Conservation (phyloP, 192 early-diverging fungal genomes). For the Umbelopsis sp. region DNA sequence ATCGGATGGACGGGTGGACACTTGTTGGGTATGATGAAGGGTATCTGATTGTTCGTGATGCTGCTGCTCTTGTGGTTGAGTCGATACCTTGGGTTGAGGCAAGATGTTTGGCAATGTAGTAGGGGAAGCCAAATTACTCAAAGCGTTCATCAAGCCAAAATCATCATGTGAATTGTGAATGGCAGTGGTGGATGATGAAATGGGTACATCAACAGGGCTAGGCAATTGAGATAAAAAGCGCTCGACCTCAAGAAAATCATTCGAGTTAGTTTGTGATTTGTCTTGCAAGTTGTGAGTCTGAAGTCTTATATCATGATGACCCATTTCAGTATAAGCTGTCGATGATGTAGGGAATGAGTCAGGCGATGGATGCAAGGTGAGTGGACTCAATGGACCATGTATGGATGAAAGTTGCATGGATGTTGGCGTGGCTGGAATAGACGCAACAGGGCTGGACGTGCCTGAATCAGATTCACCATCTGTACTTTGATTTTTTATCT, state of each 20-base stretch:
- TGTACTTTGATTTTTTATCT: slow-evolving; percentile 24
- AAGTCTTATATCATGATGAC: not conserved
- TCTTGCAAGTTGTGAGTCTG: slow-evolving; percentile 17
- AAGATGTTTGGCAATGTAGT: not conserved
- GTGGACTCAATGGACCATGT: slow-evolving; percentile 2
- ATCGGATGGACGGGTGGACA: slow-evolving; percentile 10
- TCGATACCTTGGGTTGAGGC: not conserved
- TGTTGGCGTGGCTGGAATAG: slow-evolving; percentile 39
- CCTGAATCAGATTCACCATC: slow-evolving; percentile 41
- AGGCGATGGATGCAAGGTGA: not conserved
- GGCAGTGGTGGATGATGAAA: not conserved
- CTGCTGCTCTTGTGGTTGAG: slow-evolving; percentile 23
- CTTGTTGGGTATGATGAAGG: not conserved
- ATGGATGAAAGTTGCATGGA: slow-evolving; percentile 23
- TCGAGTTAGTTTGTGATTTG: slow-evolving; percentile 11
- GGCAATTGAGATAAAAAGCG: slow-evolving; percentile 27
- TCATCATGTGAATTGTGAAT: not conserved
- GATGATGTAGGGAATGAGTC: not conserved
- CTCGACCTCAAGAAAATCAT: slow-evolving; percentile 2
- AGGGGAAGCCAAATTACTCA: not conserved
- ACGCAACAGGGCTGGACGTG: slow-evolving; percentile 40
- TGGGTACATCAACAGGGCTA: slow-evolving; percentile 1
- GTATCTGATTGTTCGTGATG: slow-evolving; percentile 5
- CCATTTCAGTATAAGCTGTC: not conserved
- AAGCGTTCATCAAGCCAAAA: slow-evolving; percentile 1